A percentile compares a stretch with the other conserved stretches of the same genome.
These are phyloP conservation scores for Candida qinlingensis DNA, from an alignment of 805 yeast species.

Conservation along the genomic window DNA sequence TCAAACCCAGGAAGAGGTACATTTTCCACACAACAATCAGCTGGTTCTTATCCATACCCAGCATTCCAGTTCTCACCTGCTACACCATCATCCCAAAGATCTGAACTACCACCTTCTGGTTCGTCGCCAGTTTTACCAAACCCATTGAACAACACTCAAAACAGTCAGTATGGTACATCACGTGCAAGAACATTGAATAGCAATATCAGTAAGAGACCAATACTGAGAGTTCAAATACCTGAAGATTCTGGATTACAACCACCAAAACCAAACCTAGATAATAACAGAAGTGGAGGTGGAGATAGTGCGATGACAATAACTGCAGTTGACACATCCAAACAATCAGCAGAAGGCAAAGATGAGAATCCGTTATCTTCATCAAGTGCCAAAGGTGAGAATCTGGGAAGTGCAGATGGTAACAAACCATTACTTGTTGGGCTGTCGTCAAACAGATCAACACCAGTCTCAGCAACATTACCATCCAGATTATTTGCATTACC, in stretches of 20 bases:
- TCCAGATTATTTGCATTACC: slow-evolving; percentile 28
- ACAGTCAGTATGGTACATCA: slow-evolving; percentile 7
- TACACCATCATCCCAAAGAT: slow-evolving; percentile 10
- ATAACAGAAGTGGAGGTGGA: background rate
- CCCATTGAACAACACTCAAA: background rate
- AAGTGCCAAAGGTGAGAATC: slow-evolving; percentile 8
- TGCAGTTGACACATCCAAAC: slow-evolving; percentile 12
- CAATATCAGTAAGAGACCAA: slow-evolving; percentile 22
- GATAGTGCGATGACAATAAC: slow-evolving; percentile 16
- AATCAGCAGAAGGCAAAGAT: slow-evolving; percentile 2
- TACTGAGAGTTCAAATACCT: slow-evolving; percentile 25
- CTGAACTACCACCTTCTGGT: slow-evolving; percentile 4
- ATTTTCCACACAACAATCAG: background rate
- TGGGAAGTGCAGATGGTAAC: slow-evolving; percentile 7
- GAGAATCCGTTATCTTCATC: slow-evolving; percentile 12
- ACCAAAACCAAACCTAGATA: background rate
- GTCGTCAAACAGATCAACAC: slow-evolving; percentile 11
- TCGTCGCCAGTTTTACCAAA: slow-evolving; percentile 8
- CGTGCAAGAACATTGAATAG: slow-evolving; percentile 22
- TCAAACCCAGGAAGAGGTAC: slow-evolving; percentile 4
- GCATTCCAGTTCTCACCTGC: slow-evolving; percentile 10
- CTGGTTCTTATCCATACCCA: slow-evolving; percentile 5
- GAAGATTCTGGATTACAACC: slow-evolving; percentile 1
- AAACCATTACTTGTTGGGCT: slow-evolving; percentile 15
- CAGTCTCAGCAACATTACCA: slow-evolving; percentile 21